Conservation (phyloP, 331 rosid species). For the Erythrophleum ivorense region DNA sequence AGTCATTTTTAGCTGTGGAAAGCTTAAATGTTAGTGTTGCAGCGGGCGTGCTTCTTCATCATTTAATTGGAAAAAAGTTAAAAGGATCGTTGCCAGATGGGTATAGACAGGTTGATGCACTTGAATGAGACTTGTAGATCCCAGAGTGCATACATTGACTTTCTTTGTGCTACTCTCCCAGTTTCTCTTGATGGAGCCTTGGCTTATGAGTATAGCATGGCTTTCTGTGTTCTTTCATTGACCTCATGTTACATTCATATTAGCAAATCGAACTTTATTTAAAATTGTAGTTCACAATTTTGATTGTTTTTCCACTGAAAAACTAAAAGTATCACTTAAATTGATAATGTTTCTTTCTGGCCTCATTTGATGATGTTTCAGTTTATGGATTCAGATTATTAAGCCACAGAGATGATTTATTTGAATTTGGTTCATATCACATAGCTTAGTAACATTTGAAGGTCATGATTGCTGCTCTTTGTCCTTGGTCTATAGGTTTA, state of each 20-base stretch:
- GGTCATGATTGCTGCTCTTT: background rate
- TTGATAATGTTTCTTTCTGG: constrained; percentile 3
- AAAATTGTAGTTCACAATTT: constrained; percentile 25
- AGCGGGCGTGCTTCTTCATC: constrained; percentile 94
- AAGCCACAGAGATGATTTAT: too few species aligned
- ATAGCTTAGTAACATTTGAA: background rate
- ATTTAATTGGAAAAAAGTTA: constrained; percentile 63
- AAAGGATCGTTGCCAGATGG: constrained; percentile 34
- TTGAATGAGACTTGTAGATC: constrained; percentile 42
- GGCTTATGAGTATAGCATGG: constrained; percentile 22
- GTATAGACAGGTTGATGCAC: constrained; percentile 35
- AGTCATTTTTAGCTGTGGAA: constrained; percentile 89
- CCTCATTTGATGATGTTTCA: background rate
- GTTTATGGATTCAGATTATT: too few species aligned
- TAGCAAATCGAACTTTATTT: background rate
- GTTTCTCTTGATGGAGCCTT: constrained; percentile 21
- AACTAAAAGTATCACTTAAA: constrained; percentile 12
- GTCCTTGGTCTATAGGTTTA: constrained; percentile 26
- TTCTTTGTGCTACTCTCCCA: constrained; percentile 18
- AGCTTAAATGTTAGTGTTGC: constrained; percentile 97
- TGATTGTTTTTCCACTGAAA: background rate
- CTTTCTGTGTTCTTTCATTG: constrained; percentile 25
- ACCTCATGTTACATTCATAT: constrained; percentile 11
- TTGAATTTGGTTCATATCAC: too few species aligned
- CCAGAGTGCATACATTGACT: background rate